Evolutionary conservation across 345 rosid species (phyloP).

Genomic region (Pugionium cornutum): DNA sequence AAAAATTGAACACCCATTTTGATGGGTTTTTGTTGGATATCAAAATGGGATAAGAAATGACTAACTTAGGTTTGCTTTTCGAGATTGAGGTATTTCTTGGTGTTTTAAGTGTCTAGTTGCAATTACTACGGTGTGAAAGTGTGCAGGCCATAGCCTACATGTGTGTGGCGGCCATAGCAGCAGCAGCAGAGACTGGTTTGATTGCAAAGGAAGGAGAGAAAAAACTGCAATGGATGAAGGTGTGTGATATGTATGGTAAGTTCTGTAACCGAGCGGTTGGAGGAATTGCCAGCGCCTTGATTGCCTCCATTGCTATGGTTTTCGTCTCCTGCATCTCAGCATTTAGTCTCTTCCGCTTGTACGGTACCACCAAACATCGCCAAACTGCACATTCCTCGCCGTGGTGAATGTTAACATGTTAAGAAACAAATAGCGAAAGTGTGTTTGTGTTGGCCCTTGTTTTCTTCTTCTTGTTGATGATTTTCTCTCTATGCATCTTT

Average conservation of each 20-base stretch:
- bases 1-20: too few relatives aligned
- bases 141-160: slow-evolving; percentile 79
- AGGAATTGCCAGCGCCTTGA: slow-evolving; percentile 56
- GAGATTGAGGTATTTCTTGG: slow-evolving; percentile 1
- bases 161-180: slow-evolving; percentile 69
- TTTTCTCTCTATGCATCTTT: slow-evolving; percentile 8
- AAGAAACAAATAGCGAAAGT: slow-evolving; percentile 7
- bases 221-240: slow-evolving; percentile 83
- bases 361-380: slow-evolving; percentile 46
- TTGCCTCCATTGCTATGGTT: slow-evolving; percentile 60
- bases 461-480: slow-evolving; percentile 7
- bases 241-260: slow-evolving; percentile 75
- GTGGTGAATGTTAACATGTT: slow-evolving; percentile 25
- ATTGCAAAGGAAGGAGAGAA: slow-evolving; percentile 73
- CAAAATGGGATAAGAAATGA: too few relatives aligned
- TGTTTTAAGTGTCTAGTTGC: slow-evolving; percentile 1
- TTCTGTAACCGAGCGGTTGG: slow-evolving; percentile 73
- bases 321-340: slow-evolving; percentile 67
- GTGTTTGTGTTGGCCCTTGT: slow-evolving; percentile 1
- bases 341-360: slow-evolving; percentile 81
- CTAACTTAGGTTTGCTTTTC: too few relatives aligned
- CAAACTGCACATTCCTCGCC: slow-evolving; percentile 18
- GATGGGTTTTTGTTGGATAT: too few relatives aligned
- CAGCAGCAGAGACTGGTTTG: slow-evolving; percentile 67
- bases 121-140: background rate